phyloP scores from a whole-genome alignment of 441 rosid genomes.

The Brassica hybrid region DNA sequence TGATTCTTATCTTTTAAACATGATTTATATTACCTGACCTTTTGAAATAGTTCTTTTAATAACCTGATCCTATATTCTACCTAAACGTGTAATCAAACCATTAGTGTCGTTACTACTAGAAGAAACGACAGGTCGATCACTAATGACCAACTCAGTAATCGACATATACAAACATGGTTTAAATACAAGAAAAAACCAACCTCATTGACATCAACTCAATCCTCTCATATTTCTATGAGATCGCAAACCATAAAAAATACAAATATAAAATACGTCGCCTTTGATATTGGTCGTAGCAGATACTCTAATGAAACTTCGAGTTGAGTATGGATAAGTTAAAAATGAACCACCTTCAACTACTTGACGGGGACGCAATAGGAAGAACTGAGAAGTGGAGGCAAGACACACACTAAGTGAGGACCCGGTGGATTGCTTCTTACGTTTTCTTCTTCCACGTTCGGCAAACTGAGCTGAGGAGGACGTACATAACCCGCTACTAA shows the following conservation, averaged over 20 bases:
- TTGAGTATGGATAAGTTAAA: background rate
- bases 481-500: slow-evolving; percentile 89
- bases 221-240: background rate
- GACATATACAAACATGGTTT: slow-evolving; percentile 35
- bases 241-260: slow-evolving; percentile 18
- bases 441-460: slow-evolving; percentile 65
- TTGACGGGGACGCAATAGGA: slow-evolving; percentile 80
- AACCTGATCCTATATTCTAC: background rate
- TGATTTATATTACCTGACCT: background rate
- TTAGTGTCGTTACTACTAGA: no score
- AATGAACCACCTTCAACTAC: background rate
- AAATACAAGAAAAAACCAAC: slow-evolving; percentile 1
- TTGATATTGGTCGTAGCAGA: background rate
- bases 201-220: background rate
- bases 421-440: slow-evolving; percentile 91
- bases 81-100: no score
- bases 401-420: slow-evolving; percentile 88
- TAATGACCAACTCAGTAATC: background rate
- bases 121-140: no score
- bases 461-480: slow-evolving; percentile 83
- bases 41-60: background rate
- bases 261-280: background rate
- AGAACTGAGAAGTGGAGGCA: slow-evolving; percentile 90
- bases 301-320: background rate
- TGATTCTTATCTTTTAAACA: background rate